Evolutionary conservation across 257 asterid species (phyloP).

Genomic region (Nicotiana knightiana): DNA sequence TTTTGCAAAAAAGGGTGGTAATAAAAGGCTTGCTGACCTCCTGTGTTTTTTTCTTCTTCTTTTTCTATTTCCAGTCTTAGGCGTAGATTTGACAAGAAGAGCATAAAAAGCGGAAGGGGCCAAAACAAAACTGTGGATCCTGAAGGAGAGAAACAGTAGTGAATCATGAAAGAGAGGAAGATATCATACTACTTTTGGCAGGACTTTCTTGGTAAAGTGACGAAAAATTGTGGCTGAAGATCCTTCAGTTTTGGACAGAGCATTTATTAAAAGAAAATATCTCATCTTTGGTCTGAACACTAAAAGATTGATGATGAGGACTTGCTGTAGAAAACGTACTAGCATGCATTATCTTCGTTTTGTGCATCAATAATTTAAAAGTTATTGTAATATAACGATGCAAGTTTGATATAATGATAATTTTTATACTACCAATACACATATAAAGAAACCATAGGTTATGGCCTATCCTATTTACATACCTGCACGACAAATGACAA

Average conservation of each 20-base stretch:
- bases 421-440: too few relatives aligned
- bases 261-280: slow-evolving; percentile 2
- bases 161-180: slow-evolving; percentile 10
- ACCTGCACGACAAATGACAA: not conserved
- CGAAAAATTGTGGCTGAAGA: slow-evolving; percentile 8
- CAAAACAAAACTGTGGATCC: slow-evolving; percentile 20
- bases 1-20: not conserved
- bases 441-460: too few relatives aligned
- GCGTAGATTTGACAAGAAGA: slow-evolving; percentile 8
- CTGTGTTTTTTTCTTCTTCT: not conserved
- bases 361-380: not conserved
- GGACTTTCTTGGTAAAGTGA: slow-evolving; percentile 9
- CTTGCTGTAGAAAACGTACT: not conserved
- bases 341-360: not conserved
- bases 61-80: not conserved
- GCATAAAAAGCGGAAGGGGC: not conserved
- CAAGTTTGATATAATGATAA: too few relatives aligned
- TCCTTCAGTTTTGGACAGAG: not conserved
- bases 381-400: too few relatives aligned
- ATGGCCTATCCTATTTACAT: too few relatives aligned
- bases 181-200: slow-evolving; percentile 23
- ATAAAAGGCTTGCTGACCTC: not conserved
- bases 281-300: not conserved
- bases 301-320: not conserved
- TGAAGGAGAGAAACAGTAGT: not conserved